Base-by-base conservation (phyloP, 495 filamentous ascomycete species). In the Podospora pseudoanserina region DNA sequence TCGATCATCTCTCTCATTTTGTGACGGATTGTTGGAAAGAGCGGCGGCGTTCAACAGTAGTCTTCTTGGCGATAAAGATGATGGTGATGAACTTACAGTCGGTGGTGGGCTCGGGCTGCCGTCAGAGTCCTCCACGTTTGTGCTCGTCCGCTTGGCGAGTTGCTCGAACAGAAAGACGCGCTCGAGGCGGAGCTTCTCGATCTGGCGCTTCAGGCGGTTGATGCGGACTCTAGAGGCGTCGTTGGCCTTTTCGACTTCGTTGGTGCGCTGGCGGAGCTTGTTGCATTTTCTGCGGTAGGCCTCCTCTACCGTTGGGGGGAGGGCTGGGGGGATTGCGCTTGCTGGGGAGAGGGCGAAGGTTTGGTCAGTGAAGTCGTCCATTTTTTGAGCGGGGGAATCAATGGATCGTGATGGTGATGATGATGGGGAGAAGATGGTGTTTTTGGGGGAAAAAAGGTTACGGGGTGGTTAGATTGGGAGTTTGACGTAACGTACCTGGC, bases 271-370 rank as follows among this genome's bases (percentile, higher is more conserved):
- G 79, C 95, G 96, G 20, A 99, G 87, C 70, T 95, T 90, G 80
- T 97, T 93, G 78, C 96, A 98, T 87, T 99, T 99, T 73, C 90
- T 87, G 72, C 94, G 92, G 81, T 99, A 99, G 65, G 94, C 93
- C 74, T 92, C 89, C 79, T 99, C 96, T 58, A 98, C 92, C 32
- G 94, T 96, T 20, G 95, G 94, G 16, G 95, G 93, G n/a, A 94
- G 86, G 49, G 88, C 78, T 1, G 89, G 87, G 27, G 88, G 85
- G 56, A 82, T 75, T 20, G 78, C 67, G 60, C 82, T 77, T 66
- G 83, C 85, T 80, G 77, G 28, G 11, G 54, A 11, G 53, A 56
- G 61, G 49, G 5, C 26, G 0, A 15, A 23, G n/a, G 44, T 71
- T 73, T 63, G 39, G 20, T 34, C 16, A 49, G 58, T n/a, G 60